Percentiles rank a stretch among this genome's conserved stretches.
Evolutionary conservation across 805 yeast genomes (phyloP).

Genomic region (Candida verbasci): DNA sequence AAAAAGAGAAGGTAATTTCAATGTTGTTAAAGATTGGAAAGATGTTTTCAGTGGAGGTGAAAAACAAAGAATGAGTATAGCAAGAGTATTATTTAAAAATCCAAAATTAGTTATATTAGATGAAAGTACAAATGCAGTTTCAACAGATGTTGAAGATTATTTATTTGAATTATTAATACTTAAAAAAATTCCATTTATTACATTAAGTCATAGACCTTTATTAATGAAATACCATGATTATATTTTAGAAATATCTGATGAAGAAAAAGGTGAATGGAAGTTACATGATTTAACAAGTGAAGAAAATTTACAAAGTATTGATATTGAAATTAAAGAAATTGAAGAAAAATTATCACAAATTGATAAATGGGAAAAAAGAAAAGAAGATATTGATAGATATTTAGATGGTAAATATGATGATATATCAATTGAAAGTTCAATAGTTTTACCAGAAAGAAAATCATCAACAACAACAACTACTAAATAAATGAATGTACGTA

Average conservation of each 20-base stretch:
- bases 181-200: conserved; percentile 70
- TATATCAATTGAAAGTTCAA: conserved; percentile 6
- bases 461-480: not conserved
- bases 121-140: conserved; percentile 92
- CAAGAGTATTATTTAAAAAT: conserved; percentile 73
- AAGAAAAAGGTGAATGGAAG: conserved; percentile 45
- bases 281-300: conserved; percentile 61
- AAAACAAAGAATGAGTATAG: conserved; percentile 84
- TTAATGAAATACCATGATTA: conserved; percentile 81
- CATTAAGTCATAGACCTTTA: conserved; percentile 79
- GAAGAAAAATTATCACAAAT: conserved; percentile 57
- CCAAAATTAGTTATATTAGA: conserved; percentile 83
- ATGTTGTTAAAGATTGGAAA: conserved; percentile 69
- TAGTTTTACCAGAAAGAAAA: conserved; percentile 4
- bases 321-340: conserved; percentile 69
- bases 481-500: conserved; percentile 5
- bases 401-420: conserved; percentile 40
- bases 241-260: conserved; percentile 52
- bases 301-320: conserved; percentile 63
- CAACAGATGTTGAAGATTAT: conserved; percentile 84
- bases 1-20: conserved; percentile 57
- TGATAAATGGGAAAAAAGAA: conserved; percentile 55
- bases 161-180: conserved; percentile 70
- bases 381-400: conserved; percentile 50
- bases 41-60: conserved; percentile 97